phyloP scores from a whole-genome alignment of 257 asterid genomes.

The Solanum pimpinellifolium region DNA sequence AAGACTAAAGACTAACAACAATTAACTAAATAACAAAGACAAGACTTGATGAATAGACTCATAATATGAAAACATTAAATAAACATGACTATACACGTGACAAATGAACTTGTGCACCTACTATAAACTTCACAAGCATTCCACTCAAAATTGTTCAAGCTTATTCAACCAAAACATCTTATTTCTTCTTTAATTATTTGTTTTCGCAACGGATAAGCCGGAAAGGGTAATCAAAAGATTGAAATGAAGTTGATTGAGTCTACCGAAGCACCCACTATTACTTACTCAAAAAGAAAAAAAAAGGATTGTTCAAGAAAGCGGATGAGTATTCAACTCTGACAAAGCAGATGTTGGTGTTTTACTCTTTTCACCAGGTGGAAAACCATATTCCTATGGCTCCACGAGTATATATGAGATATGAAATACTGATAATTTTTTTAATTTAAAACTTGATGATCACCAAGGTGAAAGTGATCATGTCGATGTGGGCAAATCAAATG shows the following conservation, averaged over 20 bases:
- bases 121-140: not conserved
- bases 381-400: not conserved
- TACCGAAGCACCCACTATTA: not conserved
- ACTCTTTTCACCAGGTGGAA: not conserved
- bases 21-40: too few relatives aligned
- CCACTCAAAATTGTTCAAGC: not conserved
- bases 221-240: not conserved
- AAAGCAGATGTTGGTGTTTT: not conserved
- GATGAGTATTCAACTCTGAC: not conserved
- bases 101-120: not conserved
- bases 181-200: not conserved
- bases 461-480: not conserved
- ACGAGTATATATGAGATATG: not conserved
- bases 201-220: not conserved
- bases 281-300: not conserved
- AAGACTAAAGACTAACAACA: too few relatives aligned
- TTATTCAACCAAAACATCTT: not conserved
- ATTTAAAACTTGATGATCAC: not conserved
- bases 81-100: not conserved
- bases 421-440: not conserved
- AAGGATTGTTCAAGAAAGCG: not conserved
- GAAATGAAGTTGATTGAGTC: not conserved
- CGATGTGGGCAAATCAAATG: not conserved
- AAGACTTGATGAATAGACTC: not conserved
- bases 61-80: not conserved